A percentile compares a stretch with the other conserved stretches of the same genome.
These are phyloP conservation scores for Carex arenaria DNA, from an alignment of 202 grass and related monocot species.

Conservation along the genomic window DNA sequence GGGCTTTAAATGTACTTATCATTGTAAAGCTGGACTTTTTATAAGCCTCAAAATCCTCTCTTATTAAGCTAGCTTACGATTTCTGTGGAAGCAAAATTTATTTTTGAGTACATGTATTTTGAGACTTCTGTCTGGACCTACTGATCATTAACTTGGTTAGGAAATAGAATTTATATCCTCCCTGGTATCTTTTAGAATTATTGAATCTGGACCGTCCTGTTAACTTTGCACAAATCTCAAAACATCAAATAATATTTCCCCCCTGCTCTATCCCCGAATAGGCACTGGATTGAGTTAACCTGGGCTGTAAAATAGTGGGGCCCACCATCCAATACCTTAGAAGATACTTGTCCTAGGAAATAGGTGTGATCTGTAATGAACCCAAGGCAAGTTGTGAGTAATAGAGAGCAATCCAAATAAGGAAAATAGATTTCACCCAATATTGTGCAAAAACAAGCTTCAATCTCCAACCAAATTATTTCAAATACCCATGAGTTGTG, in stretches of 20 bases:
- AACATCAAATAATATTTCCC: no score
- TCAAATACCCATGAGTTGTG: not conserved
- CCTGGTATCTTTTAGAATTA: no score
- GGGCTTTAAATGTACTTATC: not conserved
- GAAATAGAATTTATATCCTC: no score
- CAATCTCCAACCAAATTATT: not conserved
- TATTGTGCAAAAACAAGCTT: not conserved
- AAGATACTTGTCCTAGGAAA: not conserved
- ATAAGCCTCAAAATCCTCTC: not conserved
- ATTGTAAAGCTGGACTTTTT: not conserved
- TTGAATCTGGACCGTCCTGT: no score
- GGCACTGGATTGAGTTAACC: no score
- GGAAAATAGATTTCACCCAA: no score
- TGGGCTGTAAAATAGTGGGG: no score
- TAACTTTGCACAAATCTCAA: no score
- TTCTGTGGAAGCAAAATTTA: not conserved
- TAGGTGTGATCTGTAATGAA: not conserved
- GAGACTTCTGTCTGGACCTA: not conserved
- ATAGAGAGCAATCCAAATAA: not conserved
- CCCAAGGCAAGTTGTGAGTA: not conserved
- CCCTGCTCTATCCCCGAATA: no score
- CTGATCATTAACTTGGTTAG: not conserved
- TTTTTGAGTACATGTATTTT: not conserved
- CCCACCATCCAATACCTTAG: no score
- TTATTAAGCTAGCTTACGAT: not conserved